A percentile compares a stretch with the other conserved stretches of the same genome.
Conservation (phyloP, 306 rosid genomes). For the Lupinus albus region DNA sequence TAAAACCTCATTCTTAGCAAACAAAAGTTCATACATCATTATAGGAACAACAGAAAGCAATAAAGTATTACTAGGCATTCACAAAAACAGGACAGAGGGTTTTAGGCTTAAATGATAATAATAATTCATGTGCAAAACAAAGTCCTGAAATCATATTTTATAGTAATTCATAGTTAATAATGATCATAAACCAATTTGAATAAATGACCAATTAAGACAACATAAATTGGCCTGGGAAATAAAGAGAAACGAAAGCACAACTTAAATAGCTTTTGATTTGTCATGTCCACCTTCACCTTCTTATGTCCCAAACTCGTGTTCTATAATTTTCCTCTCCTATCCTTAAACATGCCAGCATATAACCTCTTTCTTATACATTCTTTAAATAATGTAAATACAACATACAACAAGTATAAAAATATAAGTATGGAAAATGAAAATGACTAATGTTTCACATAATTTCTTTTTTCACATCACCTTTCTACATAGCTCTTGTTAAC, state of each 20-base stretch:
- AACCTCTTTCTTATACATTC: neutral
- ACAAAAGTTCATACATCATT: neutral
- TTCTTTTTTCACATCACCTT: too few species aligned
- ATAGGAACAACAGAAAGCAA: slow-evolving; percentile 22
- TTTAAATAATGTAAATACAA: neutral
- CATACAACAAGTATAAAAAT: too few species aligned
- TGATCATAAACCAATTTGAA: slow-evolving; percentile 24
- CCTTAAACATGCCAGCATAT: neutral
- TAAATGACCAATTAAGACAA: slow-evolving; percentile 10
- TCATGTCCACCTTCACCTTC: neutral
- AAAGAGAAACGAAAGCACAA: neutral
- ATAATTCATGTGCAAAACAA: slow-evolving; percentile 69
- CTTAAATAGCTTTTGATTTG: neutral
- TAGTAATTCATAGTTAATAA: neutral
- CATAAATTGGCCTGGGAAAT: slow-evolving; percentile 8
- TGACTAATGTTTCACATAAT: too few species aligned
- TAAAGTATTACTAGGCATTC: neutral
- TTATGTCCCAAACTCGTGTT: slow-evolving; percentile 3
- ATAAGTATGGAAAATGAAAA: too few species aligned
- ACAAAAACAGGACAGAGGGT: slow-evolving; percentile 12
- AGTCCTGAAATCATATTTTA: slow-evolving; percentile 33
- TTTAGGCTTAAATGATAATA: slow-evolving; percentile 69
- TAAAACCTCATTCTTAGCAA: slow-evolving; percentile 14
- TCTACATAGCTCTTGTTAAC: too few species aligned
- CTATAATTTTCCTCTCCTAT: neutral